Conservation (phyloP, 371 early-diverging fungal genomes). For the Batrachochytrium dendrobatidis region DNA sequence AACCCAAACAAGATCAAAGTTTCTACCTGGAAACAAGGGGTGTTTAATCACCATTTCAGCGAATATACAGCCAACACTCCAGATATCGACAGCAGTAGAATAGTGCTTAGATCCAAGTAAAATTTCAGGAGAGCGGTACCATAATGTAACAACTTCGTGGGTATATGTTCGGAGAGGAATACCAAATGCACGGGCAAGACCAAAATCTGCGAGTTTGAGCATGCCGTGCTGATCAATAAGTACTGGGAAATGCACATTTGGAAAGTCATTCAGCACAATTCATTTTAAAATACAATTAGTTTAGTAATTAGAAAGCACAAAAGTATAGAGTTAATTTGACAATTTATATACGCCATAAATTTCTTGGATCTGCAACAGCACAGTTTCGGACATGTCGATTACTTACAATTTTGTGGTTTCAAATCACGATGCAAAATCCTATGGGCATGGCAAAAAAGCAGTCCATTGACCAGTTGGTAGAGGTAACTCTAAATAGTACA, state of each 20-base stretch:
- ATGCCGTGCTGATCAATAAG: constrained; percentile 83
- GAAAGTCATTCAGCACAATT: constrained; percentile 3
- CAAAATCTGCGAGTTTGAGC: constrained; percentile 92
- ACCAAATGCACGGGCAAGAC: constrained; percentile 83
- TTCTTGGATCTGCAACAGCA: too few relatives aligned
- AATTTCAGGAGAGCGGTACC: constrained; percentile 98
- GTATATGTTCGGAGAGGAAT: constrained; percentile 89
- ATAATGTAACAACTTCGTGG: constrained; percentile 96
- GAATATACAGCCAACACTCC: constrained; percentile 97
- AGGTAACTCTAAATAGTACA: constrained; percentile 69
- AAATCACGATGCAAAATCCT: constrained; percentile 89
- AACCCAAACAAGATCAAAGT: neutral
- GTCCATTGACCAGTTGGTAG: constrained; percentile 76
- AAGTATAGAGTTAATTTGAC: constrained; percentile 4
- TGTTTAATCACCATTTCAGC: constrained; percentile 84
- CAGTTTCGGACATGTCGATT: too few relatives aligned
- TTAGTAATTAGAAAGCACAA: constrained; percentile 14
- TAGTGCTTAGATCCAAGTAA: constrained; percentile 87
- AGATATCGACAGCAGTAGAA: constrained; percentile 92
- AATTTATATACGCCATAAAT: too few relatives aligned
- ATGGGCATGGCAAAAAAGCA: constrained; percentile 78
- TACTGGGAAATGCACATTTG: constrained; percentile 51
- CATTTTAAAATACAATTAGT: neutral
- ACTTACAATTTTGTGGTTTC: constrained; percentile 69
- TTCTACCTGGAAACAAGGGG: constrained; percentile 82